Base-by-base conservation (phyloP, 2,329 filamentous ascomycete genomes). In the Delphinella strobiligena region DNA sequence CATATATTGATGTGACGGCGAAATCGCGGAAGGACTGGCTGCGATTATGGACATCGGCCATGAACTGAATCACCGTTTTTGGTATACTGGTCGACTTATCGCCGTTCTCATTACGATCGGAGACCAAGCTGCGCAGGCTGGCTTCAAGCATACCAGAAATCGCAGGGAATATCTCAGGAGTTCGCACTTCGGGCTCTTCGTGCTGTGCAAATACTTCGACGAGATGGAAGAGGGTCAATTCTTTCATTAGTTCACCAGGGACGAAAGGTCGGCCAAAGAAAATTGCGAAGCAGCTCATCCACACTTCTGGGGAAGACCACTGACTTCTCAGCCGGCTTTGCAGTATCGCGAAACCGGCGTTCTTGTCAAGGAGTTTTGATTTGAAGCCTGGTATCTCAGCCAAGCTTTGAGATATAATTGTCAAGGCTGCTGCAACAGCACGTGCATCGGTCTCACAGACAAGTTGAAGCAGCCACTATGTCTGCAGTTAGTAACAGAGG, bases 81-180 rank as follows among this genome's bases (percentile, higher is more conserved):
- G 96, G 63, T 12, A 93, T 72, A 2, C 70, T 69, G 4, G 75
- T 72, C 8, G 33, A 33, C n/a, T 39, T 36, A 12, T 38, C 74
- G 38, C 80, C 67, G 12, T 27, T 7, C 12, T 12, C 22, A 27
- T 27, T 12, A 7, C 22, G 22, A 27, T 27, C 22, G 22, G 22
- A 27, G 12, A 27, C 7, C 5, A 83, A 67, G 41, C 81, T 75
- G 46, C 84, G 82, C 16, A 96, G 59, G 0, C 87, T 89, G 53
- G 82, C 79, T 54, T 93, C 84, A 2, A 98, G 65, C 87, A 98
- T 93, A 1, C 80, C 75, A 4, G 78, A 80, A 34, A 98, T 80
- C 9, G 93, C 79, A 0, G 80, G 72, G 17, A 95, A 65, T 5
- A 86, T 75, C 42, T 93, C 87, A 0, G 86, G 78, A 53, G 86